phyloP scores from a whole-genome alignment of 495 filamentous ascomycete species.

The Evansstolkia leycettana region DNA sequence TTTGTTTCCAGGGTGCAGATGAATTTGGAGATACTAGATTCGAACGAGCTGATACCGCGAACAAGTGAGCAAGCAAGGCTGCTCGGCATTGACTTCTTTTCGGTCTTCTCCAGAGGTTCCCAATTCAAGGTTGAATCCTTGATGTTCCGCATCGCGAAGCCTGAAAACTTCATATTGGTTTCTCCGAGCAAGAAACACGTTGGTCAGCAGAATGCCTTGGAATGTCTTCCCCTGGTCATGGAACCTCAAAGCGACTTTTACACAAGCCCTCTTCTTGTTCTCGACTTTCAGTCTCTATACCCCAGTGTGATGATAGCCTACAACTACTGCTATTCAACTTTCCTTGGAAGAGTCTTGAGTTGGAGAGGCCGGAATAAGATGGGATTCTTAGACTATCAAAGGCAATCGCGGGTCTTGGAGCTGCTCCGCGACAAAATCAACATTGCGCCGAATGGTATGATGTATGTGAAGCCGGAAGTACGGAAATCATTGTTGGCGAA shows the following conservation, averaged over 20 bases:
- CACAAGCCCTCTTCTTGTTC: constrained; percentile 72
- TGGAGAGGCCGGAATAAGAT: constrained; percentile 93
- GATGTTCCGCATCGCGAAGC: constrained; percentile 97
- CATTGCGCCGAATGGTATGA: constrained; percentile 90
- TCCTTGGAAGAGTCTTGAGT: constrained; percentile 67
- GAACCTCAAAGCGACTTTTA: constrained; percentile 95
- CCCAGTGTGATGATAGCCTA: constrained; percentile 98
- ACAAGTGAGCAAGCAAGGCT: constrained; percentile 92
- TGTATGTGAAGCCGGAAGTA: constrained; percentile 78
- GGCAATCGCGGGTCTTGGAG: constrained; percentile 61
- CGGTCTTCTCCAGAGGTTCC: constrained; percentile 83
- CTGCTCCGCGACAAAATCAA: constrained; percentile 81
- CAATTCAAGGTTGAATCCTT: constrained; percentile 98
- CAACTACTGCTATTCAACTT: constrained; percentile 98
- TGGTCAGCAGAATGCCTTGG: constrained; percentile 84
- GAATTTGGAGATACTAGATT: constrained; percentile 81
- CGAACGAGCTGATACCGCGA: constrained; percentile 76
- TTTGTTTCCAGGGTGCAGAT: constrained; percentile 66
- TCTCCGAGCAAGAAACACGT: constrained; percentile 89
- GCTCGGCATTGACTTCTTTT: constrained; percentile 91
- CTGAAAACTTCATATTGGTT: constrained; percentile 83
- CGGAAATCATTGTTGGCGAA: constrained; percentile 87
- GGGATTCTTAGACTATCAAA: constrained; percentile 77
- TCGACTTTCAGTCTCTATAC: constrained; percentile 95
- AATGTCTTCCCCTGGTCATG: constrained; percentile 94